Evolutionary conservation across 306 rosid genomes (phyloP).

Genomic region (Sicyos edulis): DNA sequence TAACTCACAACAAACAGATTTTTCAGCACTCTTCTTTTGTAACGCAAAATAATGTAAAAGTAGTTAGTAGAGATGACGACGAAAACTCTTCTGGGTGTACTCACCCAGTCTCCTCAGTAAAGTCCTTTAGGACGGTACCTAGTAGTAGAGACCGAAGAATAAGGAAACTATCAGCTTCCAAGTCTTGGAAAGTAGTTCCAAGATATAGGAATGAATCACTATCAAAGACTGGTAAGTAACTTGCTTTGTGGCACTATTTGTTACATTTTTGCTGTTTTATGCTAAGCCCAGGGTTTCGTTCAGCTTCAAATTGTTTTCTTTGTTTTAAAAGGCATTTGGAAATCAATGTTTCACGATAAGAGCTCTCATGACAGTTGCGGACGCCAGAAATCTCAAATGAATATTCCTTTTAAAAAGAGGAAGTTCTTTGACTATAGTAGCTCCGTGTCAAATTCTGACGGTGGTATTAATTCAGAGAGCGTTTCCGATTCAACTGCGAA

Average conservation of each 20-base stretch:
- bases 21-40: slow-evolving; percentile 42
- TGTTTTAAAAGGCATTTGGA: slow-evolving; percentile 45
- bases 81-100: slow-evolving; percentile 72
- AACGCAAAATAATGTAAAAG: slow-evolving; percentile 46
- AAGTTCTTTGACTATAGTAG: slow-evolving; percentile 40
- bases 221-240: slow-evolving; percentile 44
- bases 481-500: slow-evolving; percentile 41
- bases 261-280: neutral
- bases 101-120: slow-evolving; percentile 47
- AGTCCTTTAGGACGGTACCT: slow-evolving; percentile 44
- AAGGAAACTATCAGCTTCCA: slow-evolving; percentile 67
- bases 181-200: slow-evolving; percentile 52
- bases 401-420: slow-evolving; percentile 86
- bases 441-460: slow-evolving; percentile 42
- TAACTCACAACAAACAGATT: slow-evolving; percentile 37
- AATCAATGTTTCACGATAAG: slow-evolving; percentile 42
- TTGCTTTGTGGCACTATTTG: neutral
- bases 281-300: slow-evolving; percentile 16
- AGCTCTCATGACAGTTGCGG: slow-evolving; percentile 40
- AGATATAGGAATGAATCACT: slow-evolving; percentile 41
- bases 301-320: slow-evolving; percentile 24
- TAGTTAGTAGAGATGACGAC: slow-evolving; percentile 95
- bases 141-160: slow-evolving; percentile 52
- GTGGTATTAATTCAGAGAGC: slow-evolving; percentile 33
- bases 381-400: slow-evolving; percentile 68